phyloP scores from a whole-genome alignment of 257 asterid species.

The Nemophila menziesii region DNA sequence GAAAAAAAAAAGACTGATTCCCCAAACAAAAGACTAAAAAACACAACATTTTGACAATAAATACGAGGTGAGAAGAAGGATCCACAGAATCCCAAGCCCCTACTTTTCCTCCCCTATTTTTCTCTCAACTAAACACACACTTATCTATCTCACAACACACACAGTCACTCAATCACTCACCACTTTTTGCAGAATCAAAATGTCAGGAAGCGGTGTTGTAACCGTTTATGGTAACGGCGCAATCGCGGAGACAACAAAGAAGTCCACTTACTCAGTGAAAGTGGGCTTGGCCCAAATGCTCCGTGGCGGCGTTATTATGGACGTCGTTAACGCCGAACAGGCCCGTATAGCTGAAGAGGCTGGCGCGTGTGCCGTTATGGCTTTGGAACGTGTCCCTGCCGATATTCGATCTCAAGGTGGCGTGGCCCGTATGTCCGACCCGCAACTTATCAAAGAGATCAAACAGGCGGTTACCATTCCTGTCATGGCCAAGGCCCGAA shows the following conservation, averaged over 20 bases:
- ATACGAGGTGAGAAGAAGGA: neutral
- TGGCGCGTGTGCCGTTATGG: slow-evolving; percentile 96
- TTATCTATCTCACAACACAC: neutral
- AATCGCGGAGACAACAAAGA: slow-evolving; percentile 61
- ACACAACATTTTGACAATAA: neutral
- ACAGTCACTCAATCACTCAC: neutral
- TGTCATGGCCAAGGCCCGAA: slow-evolving; percentile 85
- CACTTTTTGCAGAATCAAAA: neutral
- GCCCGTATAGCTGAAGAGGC: slow-evolving; percentile 92
- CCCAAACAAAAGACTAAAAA: no score
- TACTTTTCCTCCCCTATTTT: neutral
- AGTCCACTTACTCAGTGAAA: slow-evolving; percentile 82
- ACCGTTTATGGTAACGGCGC: slow-evolving; percentile 88
- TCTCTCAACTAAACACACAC: no score
- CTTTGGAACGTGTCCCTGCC: slow-evolving; percentile 88
- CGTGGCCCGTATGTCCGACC: slow-evolving; percentile 92
- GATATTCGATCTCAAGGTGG: slow-evolving; percentile 88
- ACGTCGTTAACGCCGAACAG: slow-evolving; percentile 76
- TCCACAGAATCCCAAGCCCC: neutral
- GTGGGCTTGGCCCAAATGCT: slow-evolving; percentile 95
- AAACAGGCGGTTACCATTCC: slow-evolving; percentile 88
- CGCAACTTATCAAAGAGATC: slow-evolving; percentile 69
- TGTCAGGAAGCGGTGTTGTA: slow-evolving; percentile 91
- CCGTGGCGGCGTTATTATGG: slow-evolving; percentile 93
- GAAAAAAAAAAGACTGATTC: no score